Percentiles rank a stretch among this genome's conserved stretches.
phyloP scores from a whole-genome alignment of 345 rosid genomes.

The Reutealis trisperma region DNA sequence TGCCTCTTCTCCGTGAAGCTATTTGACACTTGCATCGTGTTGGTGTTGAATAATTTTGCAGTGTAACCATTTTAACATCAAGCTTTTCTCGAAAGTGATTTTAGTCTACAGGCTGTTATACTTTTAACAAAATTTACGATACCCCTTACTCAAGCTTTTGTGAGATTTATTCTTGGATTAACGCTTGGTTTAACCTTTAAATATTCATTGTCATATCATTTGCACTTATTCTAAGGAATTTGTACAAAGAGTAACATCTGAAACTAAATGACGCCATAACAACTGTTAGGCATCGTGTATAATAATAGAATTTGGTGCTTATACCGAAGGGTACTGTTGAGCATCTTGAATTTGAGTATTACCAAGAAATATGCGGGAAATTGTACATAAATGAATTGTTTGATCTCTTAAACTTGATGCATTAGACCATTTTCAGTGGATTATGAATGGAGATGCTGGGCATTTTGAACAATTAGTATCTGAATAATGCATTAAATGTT shows the following conservation, averaged over 20 bases:
- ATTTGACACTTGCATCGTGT: not conserved
- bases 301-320: not conserved
- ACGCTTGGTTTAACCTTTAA: not conserved
- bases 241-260: not conserved
- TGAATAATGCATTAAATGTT: not conserved
- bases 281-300: not conserved
- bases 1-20: not conserved
- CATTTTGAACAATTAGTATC: not conserved
- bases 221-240: not conserved
- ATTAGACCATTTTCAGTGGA: no score
- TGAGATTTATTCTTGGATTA: not conserved
- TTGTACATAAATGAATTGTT: not conserved
- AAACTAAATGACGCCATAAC: not conserved
- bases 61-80: not conserved
- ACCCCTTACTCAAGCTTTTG: not conserved
- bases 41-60: not conserved
- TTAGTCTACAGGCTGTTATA: not conserved
- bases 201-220: not conserved
- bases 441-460: not conserved
- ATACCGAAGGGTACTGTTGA: not conserved
- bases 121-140: not conserved
- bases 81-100: not conserved
- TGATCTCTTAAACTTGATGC: no score
- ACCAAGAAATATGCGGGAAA: not conserved
- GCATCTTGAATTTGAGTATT: not conserved